Base-by-base conservation (phyloP, 352 stramenopile genomes). In the Elongisporangium prolatum region DNA sequence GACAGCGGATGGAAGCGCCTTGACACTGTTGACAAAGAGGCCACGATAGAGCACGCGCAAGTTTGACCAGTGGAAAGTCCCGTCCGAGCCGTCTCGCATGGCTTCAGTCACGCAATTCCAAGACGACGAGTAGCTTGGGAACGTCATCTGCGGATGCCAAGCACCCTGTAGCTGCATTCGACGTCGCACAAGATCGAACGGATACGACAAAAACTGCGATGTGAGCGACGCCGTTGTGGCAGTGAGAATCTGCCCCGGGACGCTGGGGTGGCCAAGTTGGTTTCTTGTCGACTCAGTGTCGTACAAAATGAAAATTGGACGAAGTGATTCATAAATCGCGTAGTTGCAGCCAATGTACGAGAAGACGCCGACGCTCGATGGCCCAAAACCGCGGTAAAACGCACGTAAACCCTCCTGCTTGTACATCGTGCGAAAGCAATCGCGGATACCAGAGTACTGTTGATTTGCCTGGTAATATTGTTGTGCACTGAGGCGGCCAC, bases 331-430 rank as follows among this genome's bases (percentile, higher is more conserved):
- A 63, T 95, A 95, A 14, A 93, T 80, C 14, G 84, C 71, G 63
- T 90, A 87, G 63, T 92, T 93, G 61, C 82, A 85, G 38, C 86
- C 86, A 47, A 93, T 93, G 72, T 93, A 95, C 37, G 72, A 74
- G 58, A 89, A 91, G 9, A 89, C 77, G 5, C 86, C 86, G 47
- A 93, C 62, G 59, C 72, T 92, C 24, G 82, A 77, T 8, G 81
- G 72, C 2, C 59, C 65, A 66, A 93, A 93, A 20, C 86, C 86
- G 16, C 75, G 75, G 56, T 93, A 95, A 44, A 95, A 86, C n/a
- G 77, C 74, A 7, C 72, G 49, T 13, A 80, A 20, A 4, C 80
- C 76, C 48, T 89, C 82, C 24, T 75, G 55, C 10, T 57, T 40
- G 28, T 68, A 50, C 40, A 91, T 90, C 18, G 66, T 75, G 18